Base-by-base conservation (phyloP, 2,329 filamentous ascomycete genomes). In the Ramularia collo-cygni region DNA sequence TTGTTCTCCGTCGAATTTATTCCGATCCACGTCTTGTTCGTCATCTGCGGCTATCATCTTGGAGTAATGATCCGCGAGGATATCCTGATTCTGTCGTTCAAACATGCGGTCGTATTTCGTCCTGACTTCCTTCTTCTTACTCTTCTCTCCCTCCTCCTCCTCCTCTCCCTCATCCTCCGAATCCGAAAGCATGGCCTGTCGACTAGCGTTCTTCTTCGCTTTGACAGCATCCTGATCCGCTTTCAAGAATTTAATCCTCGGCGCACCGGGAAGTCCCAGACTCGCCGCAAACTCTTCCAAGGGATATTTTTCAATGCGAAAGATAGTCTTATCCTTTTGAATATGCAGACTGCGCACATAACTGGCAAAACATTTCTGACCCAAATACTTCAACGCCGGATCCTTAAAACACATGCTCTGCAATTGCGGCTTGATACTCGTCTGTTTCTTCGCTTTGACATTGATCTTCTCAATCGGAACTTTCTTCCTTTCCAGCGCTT, bases 41-140 rank as follows among this genome's bases (percentile, higher is more conserved):
- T 70, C 66, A 36, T 75, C 79, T 28, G 81, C 74, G 36, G 73
- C 73, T 44, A 96, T 80, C 48, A 98, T 75, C 58, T 90, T 95
- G 44, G 79, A 78, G 69, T 95, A 96, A 65, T 98, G 92, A 40
- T 83, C 80, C n/a, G 90, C 89, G 49, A 98, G 67, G 21, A 98
- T 85, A 59, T 95, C 89, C 64, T 96, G 90, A 64, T 98, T 98
- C 54, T 83, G 85, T 45, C 92, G 76, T 69, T 95, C 90, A 64
- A 96, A 95, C 92, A 98, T 96, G 53, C 87, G 83, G 64, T 98
- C 88, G 61, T 94, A 93, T 64, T 95, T 96, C 21, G 93, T 98
- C 46, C 88, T 78, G 13, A 95, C 85, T 53, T 80, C 76, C 8
- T 74, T 81, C 65, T 81, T 79, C 45, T 70, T 66, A 28, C 61